These are phyloP conservation scores for Suillus cothurnatus DNA, from an alignment of 768 basidiomycete species.

Conservation along the genomic window DNA sequence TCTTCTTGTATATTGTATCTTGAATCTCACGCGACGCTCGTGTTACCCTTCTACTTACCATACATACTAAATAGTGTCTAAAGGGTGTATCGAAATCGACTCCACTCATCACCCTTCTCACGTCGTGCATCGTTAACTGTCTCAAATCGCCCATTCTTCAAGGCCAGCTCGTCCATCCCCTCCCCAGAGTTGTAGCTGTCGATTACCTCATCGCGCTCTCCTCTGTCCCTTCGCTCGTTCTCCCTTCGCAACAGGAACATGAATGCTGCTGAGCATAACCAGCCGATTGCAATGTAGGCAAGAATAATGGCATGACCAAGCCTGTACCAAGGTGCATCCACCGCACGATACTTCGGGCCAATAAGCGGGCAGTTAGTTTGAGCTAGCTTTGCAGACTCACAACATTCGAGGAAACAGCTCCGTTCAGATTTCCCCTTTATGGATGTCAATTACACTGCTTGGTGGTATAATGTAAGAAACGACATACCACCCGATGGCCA, in stretches of 20 bases:
- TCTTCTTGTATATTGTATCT: too few species aligned
- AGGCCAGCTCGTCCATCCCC: conserved; percentile 22
- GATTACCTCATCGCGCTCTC: conserved; percentile 70
- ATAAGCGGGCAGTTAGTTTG: neutral
- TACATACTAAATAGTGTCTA: conserved; percentile 48
- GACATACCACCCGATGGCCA: conserved; percentile 62
- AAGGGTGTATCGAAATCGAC: conserved; percentile 70
- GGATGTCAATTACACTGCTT: neutral
- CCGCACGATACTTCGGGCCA: conserved; percentile 57
- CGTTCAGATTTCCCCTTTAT: conserved; percentile 62
- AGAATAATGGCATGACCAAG: conserved; percentile 71
- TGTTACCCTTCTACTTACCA: conserved; percentile 20
- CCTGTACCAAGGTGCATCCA: conserved; percentile 67
- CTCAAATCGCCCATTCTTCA: conserved; percentile 53
- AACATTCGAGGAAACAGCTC: conserved; percentile 66
- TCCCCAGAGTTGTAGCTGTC: conserved; percentile 49
- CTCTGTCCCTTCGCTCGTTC: conserved; percentile 63
- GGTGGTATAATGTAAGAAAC: conserved; percentile 20
- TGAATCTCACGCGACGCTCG: conserved; percentile 27
- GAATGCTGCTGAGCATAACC: conserved; percentile 52
- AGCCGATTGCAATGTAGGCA: conserved; percentile 68
- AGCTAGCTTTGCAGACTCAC: conserved; percentile 39
- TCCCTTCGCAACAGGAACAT: conserved; percentile 53
- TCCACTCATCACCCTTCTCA: conserved; percentile 73
- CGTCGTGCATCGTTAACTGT: conserved; percentile 58